These are phyloP conservation scores for Sclerotinia borealis DNA, from an alignment of 2,329 filamentous ascomycete species.

Conservation along the genomic window DNA sequence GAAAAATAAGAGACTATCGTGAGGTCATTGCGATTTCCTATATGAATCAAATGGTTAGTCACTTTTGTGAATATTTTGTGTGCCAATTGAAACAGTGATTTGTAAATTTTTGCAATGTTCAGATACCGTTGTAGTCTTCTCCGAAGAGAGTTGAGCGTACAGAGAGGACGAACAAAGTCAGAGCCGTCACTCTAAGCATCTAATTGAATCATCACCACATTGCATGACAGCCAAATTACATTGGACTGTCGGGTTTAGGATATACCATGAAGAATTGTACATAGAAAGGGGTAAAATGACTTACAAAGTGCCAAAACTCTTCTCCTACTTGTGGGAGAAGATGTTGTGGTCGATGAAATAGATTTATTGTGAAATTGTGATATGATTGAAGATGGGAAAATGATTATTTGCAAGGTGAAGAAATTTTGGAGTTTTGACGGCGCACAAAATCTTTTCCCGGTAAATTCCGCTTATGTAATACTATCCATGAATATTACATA, in stretches of 20 bases:
- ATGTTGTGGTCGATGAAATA: slow-evolving; percentile 8
- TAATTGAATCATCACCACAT: slow-evolving; percentile 56
- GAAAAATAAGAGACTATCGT: slow-evolving; percentile 20
- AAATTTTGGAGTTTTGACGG: neutral
- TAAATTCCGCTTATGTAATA: neutral
- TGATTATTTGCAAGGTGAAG: neutral
- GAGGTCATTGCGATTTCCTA: slow-evolving; percentile 24
- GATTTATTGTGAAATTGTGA: neutral
- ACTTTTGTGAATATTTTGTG: neutral
- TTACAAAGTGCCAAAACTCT: slow-evolving; percentile 17
- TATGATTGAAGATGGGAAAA: neutral
- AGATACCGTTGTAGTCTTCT: slow-evolving; percentile 97
- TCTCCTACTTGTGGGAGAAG: slow-evolving; percentile 10
- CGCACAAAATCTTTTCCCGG: neutral
- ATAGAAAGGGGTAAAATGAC: slow-evolving; percentile 5
- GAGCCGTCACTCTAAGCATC: slow-evolving; percentile 47
- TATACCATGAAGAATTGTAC: neutral
- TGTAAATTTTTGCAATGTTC: slow-evolving; percentile 46
- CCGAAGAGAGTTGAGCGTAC: slow-evolving; percentile 55
- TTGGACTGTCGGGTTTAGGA: neutral
- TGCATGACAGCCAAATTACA: slow-evolving; percentile 12
- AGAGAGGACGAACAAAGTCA: slow-evolving; percentile 51
- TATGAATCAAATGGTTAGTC: slow-evolving; percentile 16
- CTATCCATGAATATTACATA: neutral
- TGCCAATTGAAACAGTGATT: slow-evolving; percentile 5